These are phyloP conservation scores for Solanum gandarillasii DNA, from an alignment of 257 asterid species.

Conservation along the genomic window DNA sequence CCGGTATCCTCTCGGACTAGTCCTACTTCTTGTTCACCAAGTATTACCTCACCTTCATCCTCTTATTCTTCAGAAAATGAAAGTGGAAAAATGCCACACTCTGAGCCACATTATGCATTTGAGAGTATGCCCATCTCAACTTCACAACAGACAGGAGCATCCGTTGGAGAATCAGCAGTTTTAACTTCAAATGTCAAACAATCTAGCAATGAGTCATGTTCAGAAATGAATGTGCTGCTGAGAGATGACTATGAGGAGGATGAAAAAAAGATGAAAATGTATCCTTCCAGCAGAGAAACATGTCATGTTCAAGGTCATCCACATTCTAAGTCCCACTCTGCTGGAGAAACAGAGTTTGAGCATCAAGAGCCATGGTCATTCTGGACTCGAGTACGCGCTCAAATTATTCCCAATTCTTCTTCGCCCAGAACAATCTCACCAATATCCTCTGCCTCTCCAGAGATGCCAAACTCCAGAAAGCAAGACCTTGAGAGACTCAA, in stretches of 20 bases:
- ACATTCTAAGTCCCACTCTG: constrained; percentile 47
- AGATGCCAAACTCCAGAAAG: constrained; percentile 6
- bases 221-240: neutral
- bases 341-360: constrained; percentile 45
- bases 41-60: neutral
- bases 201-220: neutral
- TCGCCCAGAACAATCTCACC: neutral
- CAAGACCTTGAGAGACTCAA: constrained; percentile 15
- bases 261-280: neutral
- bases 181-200: neutral
- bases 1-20: neutral
- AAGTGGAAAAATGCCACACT: neutral
- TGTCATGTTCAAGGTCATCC: constrained; percentile 4
- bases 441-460: constrained; percentile 23
- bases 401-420: constrained; percentile 1
- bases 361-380: constrained; percentile 24
- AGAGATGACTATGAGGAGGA: neutral
- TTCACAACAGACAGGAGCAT: neutral
- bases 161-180: neutral
- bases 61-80: neutral
- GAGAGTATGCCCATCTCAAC: neutral
- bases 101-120: neutral
- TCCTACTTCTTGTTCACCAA: neutral
- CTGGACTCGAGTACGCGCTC: constrained; percentile 5
- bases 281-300: constrained; percentile 12